A percentile compares a stretch with the other conserved stretches of the same genome.
phyloP scores from a whole-genome alignment of 2,329 filamentous ascomycete species.

The Penicillium sp. region DNA sequence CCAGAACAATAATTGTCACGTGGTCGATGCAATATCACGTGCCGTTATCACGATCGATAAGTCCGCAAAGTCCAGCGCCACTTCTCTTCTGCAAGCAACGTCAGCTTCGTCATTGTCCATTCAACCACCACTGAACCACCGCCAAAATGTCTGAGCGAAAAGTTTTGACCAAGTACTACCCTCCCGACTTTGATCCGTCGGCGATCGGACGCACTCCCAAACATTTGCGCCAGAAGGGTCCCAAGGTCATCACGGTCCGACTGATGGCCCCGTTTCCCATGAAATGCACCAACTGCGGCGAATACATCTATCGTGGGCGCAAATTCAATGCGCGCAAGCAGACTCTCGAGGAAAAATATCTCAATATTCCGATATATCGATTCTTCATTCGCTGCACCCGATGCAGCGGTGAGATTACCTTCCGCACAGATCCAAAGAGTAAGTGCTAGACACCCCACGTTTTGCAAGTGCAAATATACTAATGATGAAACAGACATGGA shows the following conservation, averaged over 20 bases:
- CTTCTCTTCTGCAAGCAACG: background rate
- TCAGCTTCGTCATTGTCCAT: background rate
- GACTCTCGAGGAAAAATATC: slow-evolving; percentile 86
- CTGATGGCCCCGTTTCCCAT: slow-evolving; percentile 88
- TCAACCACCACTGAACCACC: background rate
- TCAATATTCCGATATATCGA: slow-evolving; percentile 81
- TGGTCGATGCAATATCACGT: background rate
- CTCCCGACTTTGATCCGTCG: slow-evolving; percentile 86
- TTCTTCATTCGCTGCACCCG: slow-evolving; percentile 92
- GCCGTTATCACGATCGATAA: background rate
- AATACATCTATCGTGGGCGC: slow-evolving; percentile 89
- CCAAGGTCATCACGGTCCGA: slow-evolving; percentile 81
- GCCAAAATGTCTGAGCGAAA: slow-evolving; percentile 81
- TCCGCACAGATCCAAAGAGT: slow-evolving; percentile 92
- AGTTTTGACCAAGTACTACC: slow-evolving; percentile 65
- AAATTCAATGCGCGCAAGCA: slow-evolving; percentile 97
- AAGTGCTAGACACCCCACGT: slow-evolving; percentile 9
- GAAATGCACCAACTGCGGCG: slow-evolving; percentile 65
- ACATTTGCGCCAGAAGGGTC: slow-evolving; percentile 65
- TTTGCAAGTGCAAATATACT: background rate
- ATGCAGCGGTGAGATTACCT: slow-evolving; percentile 84
- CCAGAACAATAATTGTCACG: background rate
- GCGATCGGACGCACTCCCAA: slow-evolving; percentile 69
- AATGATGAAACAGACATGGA: slow-evolving; percentile 62
- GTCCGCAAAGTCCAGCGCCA: slow-evolving; percentile 5